Conservation (phyloP, 2,329 filamentous ascomycete genomes). For the Aspergillus persii region DNA sequence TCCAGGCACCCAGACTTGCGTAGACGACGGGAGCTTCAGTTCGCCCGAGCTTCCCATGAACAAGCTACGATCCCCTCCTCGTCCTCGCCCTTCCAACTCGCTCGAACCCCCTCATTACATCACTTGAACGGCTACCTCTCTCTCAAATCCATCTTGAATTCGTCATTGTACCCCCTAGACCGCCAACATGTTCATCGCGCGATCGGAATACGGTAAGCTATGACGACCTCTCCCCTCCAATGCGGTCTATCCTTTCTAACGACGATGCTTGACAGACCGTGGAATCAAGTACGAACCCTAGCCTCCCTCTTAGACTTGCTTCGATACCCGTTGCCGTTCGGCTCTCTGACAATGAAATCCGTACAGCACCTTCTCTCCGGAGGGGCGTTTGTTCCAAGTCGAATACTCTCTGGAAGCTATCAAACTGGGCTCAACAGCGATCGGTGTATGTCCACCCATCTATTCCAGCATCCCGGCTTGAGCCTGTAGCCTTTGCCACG, state of each 20-base stretch:
- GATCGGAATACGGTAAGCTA: conserved; percentile 95
- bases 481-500: background rate
- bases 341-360: conserved; percentile 22
- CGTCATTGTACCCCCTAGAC: conserved; percentile 23
- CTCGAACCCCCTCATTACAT: background rate
- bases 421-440: conserved; percentile 97
- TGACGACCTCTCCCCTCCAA: conserved; percentile 22
- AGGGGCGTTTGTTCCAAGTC: conserved; percentile 99
- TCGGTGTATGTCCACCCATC: conserved; percentile 63
- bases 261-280: conserved; percentile 63
- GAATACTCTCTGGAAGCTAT: conserved; percentile 99
- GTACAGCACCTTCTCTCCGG: conserved; percentile 92
- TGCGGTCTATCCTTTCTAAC: conserved; percentile 39
- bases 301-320: conserved; percentile 7
- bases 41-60: conserved; percentile 24
- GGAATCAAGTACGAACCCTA: conserved; percentile 78
- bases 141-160: background rate
- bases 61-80: conserved; percentile 18
- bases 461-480: background rate
- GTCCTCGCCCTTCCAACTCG: conserved; percentile 2
- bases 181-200: conserved; percentile 95
- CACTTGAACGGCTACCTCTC: background rate
- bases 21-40: conserved; percentile 31
- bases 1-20: conserved; percentile 38
- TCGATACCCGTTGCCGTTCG: background rate